Evolutionary conservation across 495 filamentous ascomycete genomes (phyloP).

Genomic region (Aspergillus cristatus): DNA sequence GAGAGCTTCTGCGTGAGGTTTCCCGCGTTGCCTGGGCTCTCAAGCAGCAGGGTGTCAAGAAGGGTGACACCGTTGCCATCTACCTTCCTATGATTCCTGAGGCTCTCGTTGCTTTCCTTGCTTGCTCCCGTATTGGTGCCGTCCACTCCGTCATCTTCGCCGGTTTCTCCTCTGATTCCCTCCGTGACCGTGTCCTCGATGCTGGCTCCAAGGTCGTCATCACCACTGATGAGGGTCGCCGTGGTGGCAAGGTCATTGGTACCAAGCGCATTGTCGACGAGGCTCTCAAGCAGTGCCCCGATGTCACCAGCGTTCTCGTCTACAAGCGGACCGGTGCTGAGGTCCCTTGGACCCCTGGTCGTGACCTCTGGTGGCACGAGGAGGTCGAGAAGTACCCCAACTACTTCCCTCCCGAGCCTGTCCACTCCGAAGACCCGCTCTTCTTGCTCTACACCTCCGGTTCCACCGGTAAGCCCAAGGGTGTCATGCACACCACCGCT

Average conservation of each 20-base stretch:
- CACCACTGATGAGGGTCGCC: constrained; percentile 94
- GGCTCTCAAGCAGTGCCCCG: constrained; percentile 92
- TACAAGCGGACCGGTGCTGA: constrained; percentile 94
- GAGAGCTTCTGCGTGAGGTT: constrained; percentile 88
- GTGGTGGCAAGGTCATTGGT: constrained; percentile 93
- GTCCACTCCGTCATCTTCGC: constrained; percentile 98
- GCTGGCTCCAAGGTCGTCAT: constrained; percentile 86
- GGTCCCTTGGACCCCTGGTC: constrained; percentile 78
- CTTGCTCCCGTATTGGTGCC: constrained; percentile 85
- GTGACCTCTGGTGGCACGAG: constrained; percentile 98
- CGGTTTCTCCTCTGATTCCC: constrained; percentile 93
- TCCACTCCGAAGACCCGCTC: constrained; percentile 90
- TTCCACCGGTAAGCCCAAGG: constrained; percentile 97
- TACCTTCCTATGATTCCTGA: constrained; percentile 99
- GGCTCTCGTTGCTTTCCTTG: constrained; percentile 83
- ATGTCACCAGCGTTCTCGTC: constrained; percentile 75
- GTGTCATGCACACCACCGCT: constrained; percentile 95
- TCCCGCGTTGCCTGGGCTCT: constrained; percentile 77
- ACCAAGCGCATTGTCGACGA: constrained; percentile 99
- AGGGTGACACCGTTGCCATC: constrained; percentile 94
- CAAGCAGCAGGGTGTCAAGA: constrained; percentile 90
- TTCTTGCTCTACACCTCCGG: constrained; percentile 98
- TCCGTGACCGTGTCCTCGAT: constrained; percentile 91
- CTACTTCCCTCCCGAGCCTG: constrained; percentile 76
- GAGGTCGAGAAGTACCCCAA: constrained; percentile 91